These are phyloP conservation scores for Tulasnella sp. DNA, from an alignment of 768 basidiomycete genomes.

Conservation along the genomic window DNA sequence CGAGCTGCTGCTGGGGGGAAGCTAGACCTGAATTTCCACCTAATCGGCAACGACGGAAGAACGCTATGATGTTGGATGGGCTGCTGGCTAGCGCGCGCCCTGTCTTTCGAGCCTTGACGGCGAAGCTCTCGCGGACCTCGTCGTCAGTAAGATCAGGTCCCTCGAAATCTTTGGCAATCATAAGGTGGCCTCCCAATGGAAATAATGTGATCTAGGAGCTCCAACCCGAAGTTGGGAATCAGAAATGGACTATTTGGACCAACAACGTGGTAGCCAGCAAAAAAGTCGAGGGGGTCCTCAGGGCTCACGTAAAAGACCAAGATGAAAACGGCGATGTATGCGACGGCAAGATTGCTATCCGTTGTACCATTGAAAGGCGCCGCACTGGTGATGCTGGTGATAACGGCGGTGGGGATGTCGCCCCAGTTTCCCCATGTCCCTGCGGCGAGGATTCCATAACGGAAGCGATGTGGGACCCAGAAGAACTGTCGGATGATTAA, in stretches of 20 bases:
- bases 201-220: slow-evolving; percentile 49
- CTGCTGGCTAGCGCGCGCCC: not conserved
- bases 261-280: too few species aligned
- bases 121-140: slow-evolving; percentile 39
- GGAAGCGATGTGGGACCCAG: slow-evolving; percentile 70
- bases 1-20: too few species aligned
- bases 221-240: not conserved
- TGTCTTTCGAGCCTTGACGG: slow-evolving; percentile 3
- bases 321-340: slow-evolving; percentile 53
- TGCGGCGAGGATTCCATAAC: slow-evolving; percentile 58
- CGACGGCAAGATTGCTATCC: slow-evolving; percentile 54
- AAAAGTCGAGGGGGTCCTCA: not conserved
- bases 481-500: slow-evolving; percentile 51
- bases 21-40: too few species aligned
- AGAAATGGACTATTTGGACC: too few species aligned
- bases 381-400: slow-evolving; percentile 49
- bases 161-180: slow-evolving; percentile 48
- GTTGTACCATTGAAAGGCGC: slow-evolving; percentile 49
- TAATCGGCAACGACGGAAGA: not conserved
- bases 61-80: not conserved
- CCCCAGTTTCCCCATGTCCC: slow-evolving; percentile 62
- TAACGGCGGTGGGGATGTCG: slow-evolving; percentile 58
- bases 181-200: slow-evolving; percentile 45
- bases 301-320: slow-evolving; percentile 46
- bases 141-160: slow-evolving; percentile 54